phyloP scores from a whole-genome alignment of 352 stramenopile species.

The Phytophthora quininea region DNA sequence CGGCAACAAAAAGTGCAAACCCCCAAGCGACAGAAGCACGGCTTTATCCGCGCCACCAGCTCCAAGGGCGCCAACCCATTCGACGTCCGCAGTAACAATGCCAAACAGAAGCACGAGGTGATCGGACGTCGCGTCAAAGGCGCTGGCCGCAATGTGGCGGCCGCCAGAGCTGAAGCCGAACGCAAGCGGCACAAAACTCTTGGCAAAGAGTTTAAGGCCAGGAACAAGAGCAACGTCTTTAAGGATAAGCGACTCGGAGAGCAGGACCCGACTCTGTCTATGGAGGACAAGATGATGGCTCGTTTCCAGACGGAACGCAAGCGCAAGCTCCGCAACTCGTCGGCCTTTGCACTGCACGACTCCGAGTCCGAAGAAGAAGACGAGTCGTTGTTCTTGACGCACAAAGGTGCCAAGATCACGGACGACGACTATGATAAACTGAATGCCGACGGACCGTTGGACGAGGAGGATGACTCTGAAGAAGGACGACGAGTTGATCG shows the following conservation, averaged over 20 bases:
- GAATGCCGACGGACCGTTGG: constrained; percentile 52
- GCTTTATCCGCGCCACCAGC: constrained; percentile 26
- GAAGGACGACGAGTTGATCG: constrained; percentile 72
- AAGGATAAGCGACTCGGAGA: constrained; percentile 87
- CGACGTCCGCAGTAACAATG: constrained; percentile 86
- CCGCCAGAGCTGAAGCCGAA: constrained; percentile 82
- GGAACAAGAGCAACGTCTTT: constrained; percentile 91
- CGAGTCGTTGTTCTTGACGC: constrained; percentile 71
- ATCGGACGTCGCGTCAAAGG: constrained; percentile 90
- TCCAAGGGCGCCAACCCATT: constrained; percentile 83
- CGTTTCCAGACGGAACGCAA: constrained; percentile 91
- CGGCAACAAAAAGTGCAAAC: constrained; percentile 42
- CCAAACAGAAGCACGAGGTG: constrained; percentile 89
- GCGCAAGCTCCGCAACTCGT: constrained; percentile 80
- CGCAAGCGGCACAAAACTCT: constrained; percentile 88
- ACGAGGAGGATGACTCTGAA: constrained; percentile 80
- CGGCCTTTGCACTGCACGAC: constrained; percentile 78
- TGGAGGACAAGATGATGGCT: constrained; percentile 94
- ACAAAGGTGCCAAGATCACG: constrained; percentile 69
- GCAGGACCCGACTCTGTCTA: constrained; percentile 80
- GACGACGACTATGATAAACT: constrained; percentile 80
- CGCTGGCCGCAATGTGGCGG: constrained; percentile 87
- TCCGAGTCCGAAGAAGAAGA: constrained; percentile 75
- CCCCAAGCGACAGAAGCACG: constrained; percentile 28
- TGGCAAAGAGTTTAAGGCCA: constrained; percentile 76